Conservation (phyloP, 139 green algal genomes). For the Coelastrella sp. region DNA sequence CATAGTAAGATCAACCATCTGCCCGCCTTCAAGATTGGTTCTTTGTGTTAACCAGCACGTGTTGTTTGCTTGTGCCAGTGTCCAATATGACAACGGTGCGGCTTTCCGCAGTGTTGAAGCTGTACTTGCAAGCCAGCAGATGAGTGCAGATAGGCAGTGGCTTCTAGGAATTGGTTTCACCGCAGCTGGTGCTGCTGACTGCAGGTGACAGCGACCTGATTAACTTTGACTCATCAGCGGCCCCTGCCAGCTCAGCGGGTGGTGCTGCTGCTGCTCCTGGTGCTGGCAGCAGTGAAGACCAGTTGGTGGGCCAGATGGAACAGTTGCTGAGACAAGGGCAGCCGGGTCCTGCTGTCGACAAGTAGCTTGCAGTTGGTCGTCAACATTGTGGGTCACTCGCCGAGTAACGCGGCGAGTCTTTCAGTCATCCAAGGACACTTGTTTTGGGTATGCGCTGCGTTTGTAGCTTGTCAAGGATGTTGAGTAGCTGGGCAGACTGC, state of each 20-base stretch:
- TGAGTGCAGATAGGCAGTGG: neutral
- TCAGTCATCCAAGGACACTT: too few species aligned
- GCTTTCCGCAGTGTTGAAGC: neutral
- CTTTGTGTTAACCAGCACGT: too few species aligned
- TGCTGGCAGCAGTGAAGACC: neutral
- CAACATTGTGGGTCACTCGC: too few species aligned
- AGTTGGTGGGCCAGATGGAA: constrained; percentile 20
- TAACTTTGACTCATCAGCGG: neutral
- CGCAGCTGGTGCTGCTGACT: neutral
- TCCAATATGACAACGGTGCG: neutral
- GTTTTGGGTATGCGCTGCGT: too few species aligned
- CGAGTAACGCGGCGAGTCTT: too few species aligned
- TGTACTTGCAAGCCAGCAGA: neutral
- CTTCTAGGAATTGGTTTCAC: neutral
- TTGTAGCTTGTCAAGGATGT: too few species aligned
- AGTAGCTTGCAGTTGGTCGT: too few species aligned
- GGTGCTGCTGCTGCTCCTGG: neutral
- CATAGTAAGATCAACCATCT: too few species aligned
- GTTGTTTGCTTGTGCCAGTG: too few species aligned
- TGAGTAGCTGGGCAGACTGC: too few species aligned
- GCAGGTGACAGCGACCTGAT: constrained; percentile 12
- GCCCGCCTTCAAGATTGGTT: too few species aligned
- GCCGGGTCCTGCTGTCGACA: neutral
- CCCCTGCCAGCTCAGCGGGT: neutral
- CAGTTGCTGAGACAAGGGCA: constrained; percentile 29